Percentiles rank a stretch among this genome's conserved stretches.
Evolutionary conservation across 202 grass and related monocot species (phyloP).

Genomic region (Digitaria exilis): DNA sequence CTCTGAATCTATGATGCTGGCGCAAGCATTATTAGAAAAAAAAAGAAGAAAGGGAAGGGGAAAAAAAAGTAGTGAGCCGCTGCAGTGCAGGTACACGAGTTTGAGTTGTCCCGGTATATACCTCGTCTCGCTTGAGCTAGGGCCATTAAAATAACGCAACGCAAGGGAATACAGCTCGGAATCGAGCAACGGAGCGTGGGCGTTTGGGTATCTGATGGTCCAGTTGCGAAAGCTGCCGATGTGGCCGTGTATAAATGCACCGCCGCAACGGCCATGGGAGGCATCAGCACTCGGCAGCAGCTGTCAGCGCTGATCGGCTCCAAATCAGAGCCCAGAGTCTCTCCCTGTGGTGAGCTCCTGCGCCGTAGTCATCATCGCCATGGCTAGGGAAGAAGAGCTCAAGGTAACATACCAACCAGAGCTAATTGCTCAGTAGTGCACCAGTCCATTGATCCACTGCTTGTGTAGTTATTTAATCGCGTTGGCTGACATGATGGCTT

Average conservation of each 20-base stretch:
- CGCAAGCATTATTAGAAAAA: not conserved
- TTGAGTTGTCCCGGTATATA: slow-evolving; percentile 56
- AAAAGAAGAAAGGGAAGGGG: not conserved
- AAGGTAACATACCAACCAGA: slow-evolving; percentile 41
- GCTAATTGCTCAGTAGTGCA: not conserved
- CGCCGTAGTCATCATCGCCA: slow-evolving; percentile 52
- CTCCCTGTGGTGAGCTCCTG: slow-evolving; percentile 28
- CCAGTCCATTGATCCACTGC: not conserved
- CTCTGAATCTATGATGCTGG: slow-evolving; percentile 35
- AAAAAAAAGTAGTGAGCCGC: slow-evolving; percentile 25
- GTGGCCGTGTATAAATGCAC: slow-evolving; percentile 48
- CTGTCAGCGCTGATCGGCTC: slow-evolving; percentile 18
- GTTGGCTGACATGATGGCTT: slow-evolving; percentile 10
- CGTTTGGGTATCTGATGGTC: slow-evolving; percentile 42
- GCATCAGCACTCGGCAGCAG: slow-evolving; percentile 37
- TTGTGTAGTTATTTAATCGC: not conserved
- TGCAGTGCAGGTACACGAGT: slow-evolving; percentile 36
- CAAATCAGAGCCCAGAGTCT: not conserved
- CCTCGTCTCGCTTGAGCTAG: slow-evolving; percentile 17
- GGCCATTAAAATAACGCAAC: slow-evolving; percentile 46
- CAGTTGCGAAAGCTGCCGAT: slow-evolving; percentile 12
- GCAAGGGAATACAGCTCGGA: slow-evolving; percentile 42
- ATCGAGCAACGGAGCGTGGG: slow-evolving; percentile 45
- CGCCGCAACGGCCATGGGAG: not conserved
- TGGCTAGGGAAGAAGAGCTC: slow-evolving; percentile 69